Evolutionary conservation across 345 rosid species (phyloP).

Genomic region (Microcos paniculata): DNA sequence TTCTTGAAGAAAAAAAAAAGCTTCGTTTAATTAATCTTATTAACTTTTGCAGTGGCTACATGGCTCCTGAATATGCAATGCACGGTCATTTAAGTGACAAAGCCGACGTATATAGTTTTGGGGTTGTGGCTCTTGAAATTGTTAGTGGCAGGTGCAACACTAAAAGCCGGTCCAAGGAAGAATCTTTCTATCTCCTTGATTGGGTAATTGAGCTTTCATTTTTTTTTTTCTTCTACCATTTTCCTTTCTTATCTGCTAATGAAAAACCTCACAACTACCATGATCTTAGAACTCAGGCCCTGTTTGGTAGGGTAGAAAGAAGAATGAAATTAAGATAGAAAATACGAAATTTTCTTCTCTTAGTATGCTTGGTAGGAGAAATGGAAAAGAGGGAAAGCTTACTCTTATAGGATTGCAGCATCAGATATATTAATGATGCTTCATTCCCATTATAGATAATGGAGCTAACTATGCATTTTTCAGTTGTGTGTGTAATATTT

Average conservation of each 20-base stretch:
- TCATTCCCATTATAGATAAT: no score
- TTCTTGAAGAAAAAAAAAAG: background rate
- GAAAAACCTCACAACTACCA: background rate
- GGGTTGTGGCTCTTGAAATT: constrained; percentile 51
- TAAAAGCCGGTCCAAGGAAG: constrained; percentile 32
- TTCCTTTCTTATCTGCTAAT: background rate
- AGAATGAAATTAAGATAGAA: no score
- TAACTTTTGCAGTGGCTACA: constrained; percentile 37
- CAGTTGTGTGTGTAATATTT: background rate
- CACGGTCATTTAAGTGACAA: constrained; percentile 54
- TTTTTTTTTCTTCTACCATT: background rate
- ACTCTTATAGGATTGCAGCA: background rate
- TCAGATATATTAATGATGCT: no score
- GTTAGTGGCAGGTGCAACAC: constrained; percentile 46
- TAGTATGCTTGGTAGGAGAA: no score
- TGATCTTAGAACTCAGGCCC: no score
- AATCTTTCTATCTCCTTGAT: constrained; percentile 45
- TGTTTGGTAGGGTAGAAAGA: no score
- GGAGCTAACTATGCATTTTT: no score
- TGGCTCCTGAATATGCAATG: constrained; percentile 65
- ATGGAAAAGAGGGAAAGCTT: background rate
- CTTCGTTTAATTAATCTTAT: background rate
- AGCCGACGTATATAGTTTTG: constrained; percentile 65
- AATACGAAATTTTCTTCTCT: no score
- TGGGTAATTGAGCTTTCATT: constrained; percentile 37